Base-by-base conservation (phyloP, 106 monocot species). In the Triglochin maritima region DNA sequence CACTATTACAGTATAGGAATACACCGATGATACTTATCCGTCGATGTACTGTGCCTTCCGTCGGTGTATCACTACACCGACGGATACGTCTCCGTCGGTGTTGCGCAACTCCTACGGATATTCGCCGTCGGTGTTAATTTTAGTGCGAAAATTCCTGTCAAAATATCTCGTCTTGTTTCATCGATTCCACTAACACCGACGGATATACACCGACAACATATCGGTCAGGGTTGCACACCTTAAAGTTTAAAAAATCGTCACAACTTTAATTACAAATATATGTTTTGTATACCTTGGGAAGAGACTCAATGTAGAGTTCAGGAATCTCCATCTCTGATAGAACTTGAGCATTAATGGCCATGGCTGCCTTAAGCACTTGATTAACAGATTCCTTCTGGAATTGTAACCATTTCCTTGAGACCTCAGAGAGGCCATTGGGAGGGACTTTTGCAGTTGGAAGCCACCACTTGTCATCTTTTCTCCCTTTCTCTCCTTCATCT, bases 391-490 rank as follows among this genome's bases (percentile, higher is more conserved):
- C 74, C 74, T 75, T 75, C 60, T 75, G 74, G 44, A 75, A 75
- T 44, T 75, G 74, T 67, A 75, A 57, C 74, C 74, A 75, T 68
- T 60, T 75, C 74, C 67, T 67, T 29, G 74, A 67, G 50, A 75
- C 74, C 7, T 75, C 74, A 13, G 60, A 75, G 49, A 75, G 51
- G 4, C 74, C 74, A 6, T 61, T 51, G 4, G 74, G n/a, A 15
- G 67, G 59, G 44, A 75, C 67, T 54, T 75, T 75, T 42, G 61
- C 74, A 7, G 47, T 68, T 3, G 74, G 74, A 43, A 75, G 67
- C 74, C 74, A 75, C 74, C 74, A 75, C 49, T 75, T 75, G 51
- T 75, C 74, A 3, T 47, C 67, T 11, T 69, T 80, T 56, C 85
- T 77, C 75, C 74, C 70, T 2, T 64, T 64, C 49, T 81, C 72